phyloP scores from a whole-genome alignment of 2,329 filamentous ascomycete genomes.

The Penicillium nordicum region DNA sequence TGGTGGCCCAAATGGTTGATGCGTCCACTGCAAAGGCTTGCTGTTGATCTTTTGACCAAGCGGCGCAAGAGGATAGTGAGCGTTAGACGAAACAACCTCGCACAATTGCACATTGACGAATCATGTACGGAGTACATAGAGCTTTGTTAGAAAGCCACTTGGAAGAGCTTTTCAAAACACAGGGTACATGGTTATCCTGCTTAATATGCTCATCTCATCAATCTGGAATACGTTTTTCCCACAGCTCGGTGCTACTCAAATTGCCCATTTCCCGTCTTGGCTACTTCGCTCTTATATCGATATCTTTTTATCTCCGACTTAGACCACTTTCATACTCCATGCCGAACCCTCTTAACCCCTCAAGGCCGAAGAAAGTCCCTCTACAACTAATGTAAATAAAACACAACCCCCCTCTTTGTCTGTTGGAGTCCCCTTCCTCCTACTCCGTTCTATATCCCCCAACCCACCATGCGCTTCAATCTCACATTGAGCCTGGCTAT shows the following conservation, averaged over 20 bases:
- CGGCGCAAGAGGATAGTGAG: not conserved
- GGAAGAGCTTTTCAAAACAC: not conserved
- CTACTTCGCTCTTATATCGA: not conserved
- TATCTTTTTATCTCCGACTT: not conserved
- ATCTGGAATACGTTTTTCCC: too few species aligned
- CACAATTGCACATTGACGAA: not conserved
- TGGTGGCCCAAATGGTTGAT: not conserved
- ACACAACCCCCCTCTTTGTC: not conserved
- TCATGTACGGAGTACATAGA: not conserved
- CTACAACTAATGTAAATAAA: not conserved
- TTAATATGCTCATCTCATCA: not conserved
- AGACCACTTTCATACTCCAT: not conserved
- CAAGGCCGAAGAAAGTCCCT: not conserved
- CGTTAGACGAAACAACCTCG: not conserved
- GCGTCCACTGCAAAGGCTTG: not conserved
- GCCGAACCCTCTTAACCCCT: not conserved
- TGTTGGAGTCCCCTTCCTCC: not conserved
- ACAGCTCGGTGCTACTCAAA: not conserved
- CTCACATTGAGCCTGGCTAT: not conserved
- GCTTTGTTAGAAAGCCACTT: too few species aligned
- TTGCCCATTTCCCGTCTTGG: not conserved
- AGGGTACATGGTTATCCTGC: not conserved
- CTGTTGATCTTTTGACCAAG: not conserved
- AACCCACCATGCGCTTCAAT: not conserved
- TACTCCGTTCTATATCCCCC: not conserved